Base-by-base conservation (phyloP, 805 yeast species). In the Wickerhamiella allomyrinae region DNA sequence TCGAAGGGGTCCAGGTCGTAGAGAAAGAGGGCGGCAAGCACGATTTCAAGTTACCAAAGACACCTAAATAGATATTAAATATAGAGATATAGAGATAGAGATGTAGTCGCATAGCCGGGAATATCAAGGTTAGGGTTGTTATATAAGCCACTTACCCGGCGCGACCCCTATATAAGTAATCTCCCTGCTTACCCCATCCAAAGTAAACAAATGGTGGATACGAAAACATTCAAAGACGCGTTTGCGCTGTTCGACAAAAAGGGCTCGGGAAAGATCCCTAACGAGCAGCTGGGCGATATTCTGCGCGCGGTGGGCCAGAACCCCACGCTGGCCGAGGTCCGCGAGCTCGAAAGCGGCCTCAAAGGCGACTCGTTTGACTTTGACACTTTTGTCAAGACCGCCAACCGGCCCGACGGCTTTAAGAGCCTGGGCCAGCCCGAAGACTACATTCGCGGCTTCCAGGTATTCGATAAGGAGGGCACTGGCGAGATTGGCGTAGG, bases 401-500 rank as follows among this genome's bases (percentile, higher is more conserved):
- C 83, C 51, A 77, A 78, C 62, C 76, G 94, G 63, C 93, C 91
- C 34, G 85, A 81, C 53, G 53, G 53, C 17, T 84, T 82, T 72
- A 79, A 80, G 62, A 77, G 85, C 33, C 72, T 83, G 46, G 95
- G 95, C 11, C 82, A 81, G 55, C 86, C 93, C 34, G 84, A 78
- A 62, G 98, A 91, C 61, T 91, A 89, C 63, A 76, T 91, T 57
- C 83, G 89, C 58, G 91, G 89, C 0, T 91, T 91, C 74, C 97
- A 91, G 67, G 96, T 91, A 5, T 91, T 91, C 54, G 99, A 91
- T 67, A 91, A 89, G 67, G 94, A 86, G 51, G 76, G 80, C 49
- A 81, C 95, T 15, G 99, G 99, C 5, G 83, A 79, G 65, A 91
- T 91, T 53, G 94, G 96, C 33, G 94, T 91, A 36, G 99, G 99